Evolutionary conservation across 495 filamentous ascomycete genomes (phyloP).

Genomic region (Pseudomonodictys pantanalensis): DNA sequence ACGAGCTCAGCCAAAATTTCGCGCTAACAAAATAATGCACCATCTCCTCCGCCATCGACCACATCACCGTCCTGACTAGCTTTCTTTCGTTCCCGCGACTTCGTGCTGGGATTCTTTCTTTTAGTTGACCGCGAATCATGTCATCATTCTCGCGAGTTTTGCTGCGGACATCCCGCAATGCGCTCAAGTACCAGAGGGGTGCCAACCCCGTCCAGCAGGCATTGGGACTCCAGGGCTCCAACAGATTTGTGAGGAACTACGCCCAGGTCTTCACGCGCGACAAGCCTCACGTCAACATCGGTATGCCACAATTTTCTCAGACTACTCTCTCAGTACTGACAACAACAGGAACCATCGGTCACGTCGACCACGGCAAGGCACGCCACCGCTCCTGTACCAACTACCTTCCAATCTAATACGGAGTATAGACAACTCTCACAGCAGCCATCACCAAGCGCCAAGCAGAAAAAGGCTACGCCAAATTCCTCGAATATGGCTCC

Average conservation of each 20-base stretch:
- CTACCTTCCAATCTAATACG: constrained; percentile 10
- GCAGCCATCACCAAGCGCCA: constrained; percentile 98
- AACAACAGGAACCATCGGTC: constrained; percentile 82
- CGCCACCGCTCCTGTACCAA: not conserved
- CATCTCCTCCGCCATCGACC: not conserved
- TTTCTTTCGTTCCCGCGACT: constrained; percentile 21
- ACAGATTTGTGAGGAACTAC: constrained; percentile 62
- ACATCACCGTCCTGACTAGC: constrained; percentile 21
- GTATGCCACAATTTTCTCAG: constrained; percentile 48
- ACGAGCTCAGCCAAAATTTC: constrained; percentile 9
- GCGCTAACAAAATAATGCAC: constrained; percentile 2
- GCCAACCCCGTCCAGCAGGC: constrained; percentile 52
- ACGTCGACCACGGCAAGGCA: constrained; percentile 99
- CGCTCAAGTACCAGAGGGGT: constrained; percentile 33
- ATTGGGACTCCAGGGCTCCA: constrained; percentile 51
- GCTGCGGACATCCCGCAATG: constrained; percentile 41
- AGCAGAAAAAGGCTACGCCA: constrained; percentile 86
- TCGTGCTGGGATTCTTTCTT: not conserved
- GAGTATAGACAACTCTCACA: constrained; percentile 81
- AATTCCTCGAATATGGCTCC: constrained; percentile 90
- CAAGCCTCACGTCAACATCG: constrained; percentile 98
- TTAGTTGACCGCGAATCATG: constrained; percentile 52
- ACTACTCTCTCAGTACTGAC: not conserved
- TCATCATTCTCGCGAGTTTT: constrained; percentile 48
- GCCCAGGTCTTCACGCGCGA: constrained; percentile 80